Evolutionary conservation across 2,329 filamentous ascomycete species (phyloP), one percentile per base, ranked within the genome.

Genomic region (Zalaria sp.): DNA sequence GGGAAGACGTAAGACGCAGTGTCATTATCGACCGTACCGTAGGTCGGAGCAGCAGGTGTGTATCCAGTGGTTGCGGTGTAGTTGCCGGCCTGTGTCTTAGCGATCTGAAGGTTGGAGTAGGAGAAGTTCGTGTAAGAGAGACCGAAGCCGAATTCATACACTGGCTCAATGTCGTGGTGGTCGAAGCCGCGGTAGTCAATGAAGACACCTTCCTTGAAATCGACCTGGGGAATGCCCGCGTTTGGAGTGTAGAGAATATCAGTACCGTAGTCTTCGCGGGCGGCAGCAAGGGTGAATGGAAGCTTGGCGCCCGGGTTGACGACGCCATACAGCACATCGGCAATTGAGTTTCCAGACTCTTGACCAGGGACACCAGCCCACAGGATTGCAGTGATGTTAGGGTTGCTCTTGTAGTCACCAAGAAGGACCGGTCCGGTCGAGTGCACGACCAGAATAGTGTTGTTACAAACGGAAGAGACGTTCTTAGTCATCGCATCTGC

Each of bases 381-480:
- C 1, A 91, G 57, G 38, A 91, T 84, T 35, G 83, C 85, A 0
- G 83, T 85, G 39, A 91, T 69, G 59, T 91, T 91, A 26, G 75
- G 73, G 58, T 75, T 77, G 43, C 81, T 63, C 51, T 81, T 76
- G 70, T 78, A 87, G 9, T 83, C 73, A 3, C 77, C 75, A 18
- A 94, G 60, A 1, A 91, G 64, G 3, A 89, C 81, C 1, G 86
- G 77, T 0, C 86, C 86, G 2, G 79, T 74, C 1, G 82, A 84
- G 65, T 95, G 88, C 41, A 95, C 80, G 44, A 94, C 76, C 8
- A 94, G 82, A 45, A 94, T 81, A 8, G 85, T 93, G 69, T 93
- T 93, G 64, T 79, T 77, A 67, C 80, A 86, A 47, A 76, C 57
- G 7, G 77, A 69, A 1, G 83, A 77, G 8, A 93, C 83, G 37